Conservation (phyloP, 2,329 filamentous ascomycete species). For the Pezizomycotina sp. region DNA sequence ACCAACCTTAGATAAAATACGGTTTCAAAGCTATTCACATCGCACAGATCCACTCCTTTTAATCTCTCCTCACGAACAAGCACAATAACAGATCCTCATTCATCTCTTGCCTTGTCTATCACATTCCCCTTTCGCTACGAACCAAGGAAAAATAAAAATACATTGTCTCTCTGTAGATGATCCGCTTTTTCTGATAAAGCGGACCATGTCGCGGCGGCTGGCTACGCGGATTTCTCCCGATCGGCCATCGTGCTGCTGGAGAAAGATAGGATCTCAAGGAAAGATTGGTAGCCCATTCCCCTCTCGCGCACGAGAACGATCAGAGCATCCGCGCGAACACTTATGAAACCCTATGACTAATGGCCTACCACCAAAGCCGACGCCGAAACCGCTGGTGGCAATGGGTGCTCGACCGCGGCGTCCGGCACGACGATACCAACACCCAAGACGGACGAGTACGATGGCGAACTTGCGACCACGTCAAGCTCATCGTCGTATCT, state of each 20-base stretch:
- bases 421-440: too few relatives aligned
- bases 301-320: too few relatives aligned
- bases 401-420: too few relatives aligned
- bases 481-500: too few relatives aligned
- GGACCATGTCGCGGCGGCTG: conserved; percentile 35
- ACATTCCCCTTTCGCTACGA: not conserved
- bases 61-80: not conserved
- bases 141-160: conserved; percentile 4
- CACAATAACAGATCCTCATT: not conserved
- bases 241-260: conserved; percentile 44
- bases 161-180: conserved; percentile 20
- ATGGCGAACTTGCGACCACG: too few relatives aligned
- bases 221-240: conserved; percentile 76
- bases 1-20: too few relatives aligned
- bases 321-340: too few relatives aligned
- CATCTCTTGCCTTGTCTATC: not conserved
- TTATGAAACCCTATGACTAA: too few relatives aligned
- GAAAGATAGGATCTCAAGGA: conserved; percentile 19
- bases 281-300: too few relatives aligned
- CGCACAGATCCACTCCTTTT: not conserved
- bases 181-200: conserved; percentile 21
- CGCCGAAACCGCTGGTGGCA: too few relatives aligned
- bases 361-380: too few relatives aligned
- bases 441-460: too few relatives aligned
- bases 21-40: conserved; percentile 1